Evolutionary conservation across 2,329 filamentous ascomycete genomes (phyloP).

Genomic region (Xylariales sp.): DNA sequence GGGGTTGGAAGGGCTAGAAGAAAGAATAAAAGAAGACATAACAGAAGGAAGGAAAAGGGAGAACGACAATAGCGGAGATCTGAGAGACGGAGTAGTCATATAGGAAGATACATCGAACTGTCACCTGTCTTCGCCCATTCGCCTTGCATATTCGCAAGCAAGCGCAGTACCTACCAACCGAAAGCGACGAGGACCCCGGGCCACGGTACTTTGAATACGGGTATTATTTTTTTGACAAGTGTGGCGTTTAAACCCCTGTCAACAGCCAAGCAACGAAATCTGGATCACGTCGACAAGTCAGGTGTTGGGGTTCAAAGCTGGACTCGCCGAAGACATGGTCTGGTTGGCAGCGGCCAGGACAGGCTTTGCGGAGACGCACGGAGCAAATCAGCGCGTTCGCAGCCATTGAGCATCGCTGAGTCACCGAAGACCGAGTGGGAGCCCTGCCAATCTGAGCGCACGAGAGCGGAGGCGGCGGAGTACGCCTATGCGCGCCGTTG

Average conservation of each 20-base stretch:
- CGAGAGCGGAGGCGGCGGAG: constrained; percentile 7
- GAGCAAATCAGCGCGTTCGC: constrained; percentile 10
- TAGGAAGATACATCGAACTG: constrained; percentile 23
- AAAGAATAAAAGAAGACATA: constrained; percentile 2
- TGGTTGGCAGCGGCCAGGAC: constrained; percentile 26
- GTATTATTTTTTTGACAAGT: constrained; percentile 19
- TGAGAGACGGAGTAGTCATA: constrained; percentile 20
- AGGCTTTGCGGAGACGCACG: constrained; percentile 20
- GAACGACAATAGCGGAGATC: constrained; percentile 17
- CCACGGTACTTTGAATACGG: constrained; percentile 18
- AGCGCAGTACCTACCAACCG: constrained; percentile 17
- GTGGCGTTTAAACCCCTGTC: constrained; percentile 31
- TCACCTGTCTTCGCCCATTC: constrained; percentile 18
- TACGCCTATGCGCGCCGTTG: constrained; percentile 4
- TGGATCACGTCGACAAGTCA: constrained; percentile 13
- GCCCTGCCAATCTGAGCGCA: constrained; percentile 3
- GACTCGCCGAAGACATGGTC: constrained; percentile 27
- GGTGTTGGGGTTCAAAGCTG: constrained; percentile 21
- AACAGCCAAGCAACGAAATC: constrained; percentile 24
- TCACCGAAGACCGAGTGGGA: constrained; percentile 14
- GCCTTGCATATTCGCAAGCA: constrained; percentile 18
- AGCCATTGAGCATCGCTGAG: constrained; percentile 14
- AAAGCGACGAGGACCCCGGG: constrained; percentile 14
- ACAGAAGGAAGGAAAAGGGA: constrained; percentile 14
- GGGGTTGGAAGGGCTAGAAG: neutral